A percentile compares a stretch with the other conserved stretches of the same genome.
phyloP scores from a whole-genome alignment of 768 basidiomycete genomes.

The Solioccasus polychromus region DNA sequence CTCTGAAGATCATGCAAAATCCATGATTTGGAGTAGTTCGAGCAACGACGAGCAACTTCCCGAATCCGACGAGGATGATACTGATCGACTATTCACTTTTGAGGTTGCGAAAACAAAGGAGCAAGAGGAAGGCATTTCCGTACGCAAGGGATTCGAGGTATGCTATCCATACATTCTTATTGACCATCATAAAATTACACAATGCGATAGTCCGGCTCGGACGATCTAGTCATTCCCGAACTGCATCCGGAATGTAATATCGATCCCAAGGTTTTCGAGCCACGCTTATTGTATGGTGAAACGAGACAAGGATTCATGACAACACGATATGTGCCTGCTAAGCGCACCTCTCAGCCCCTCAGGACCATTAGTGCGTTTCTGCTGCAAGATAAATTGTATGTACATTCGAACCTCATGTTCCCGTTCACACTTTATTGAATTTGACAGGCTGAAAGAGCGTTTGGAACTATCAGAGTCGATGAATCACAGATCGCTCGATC shows the following conservation, averaged over 20 bases:
- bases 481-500: constrained; percentile 22
- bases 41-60: constrained; percentile 21
- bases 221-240: constrained; percentile 15
- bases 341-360: constrained; percentile 7
- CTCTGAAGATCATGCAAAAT: constrained; percentile 43
- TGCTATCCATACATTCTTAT: neutral
- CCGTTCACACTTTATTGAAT: neutral
- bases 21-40: constrained; percentile 44
- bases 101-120: constrained; percentile 56
- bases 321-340: constrained; percentile 22
- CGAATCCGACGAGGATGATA: constrained; percentile 37
- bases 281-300: constrained; percentile 39
- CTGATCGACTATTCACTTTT: constrained; percentile 52
- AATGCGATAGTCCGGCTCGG: constrained; percentile 13
- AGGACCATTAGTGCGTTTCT: constrained; percentile 11
- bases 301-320: constrained; percentile 41
- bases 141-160: constrained; percentile 47
- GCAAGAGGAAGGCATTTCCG: constrained; percentile 49
- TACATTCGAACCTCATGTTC: neutral
- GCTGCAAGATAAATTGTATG: constrained; percentile 27
- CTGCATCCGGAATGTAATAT: constrained; percentile 20
- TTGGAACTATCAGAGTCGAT: constrained; percentile 26
- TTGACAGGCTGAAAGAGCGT: constrained; percentile 22
- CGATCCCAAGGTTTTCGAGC: constrained; percentile 24
- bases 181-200: neutral